Evolutionary conservation across 1,139 yeast species (phyloP).

Genomic region (Scheffersomyces quercinus): DNA sequence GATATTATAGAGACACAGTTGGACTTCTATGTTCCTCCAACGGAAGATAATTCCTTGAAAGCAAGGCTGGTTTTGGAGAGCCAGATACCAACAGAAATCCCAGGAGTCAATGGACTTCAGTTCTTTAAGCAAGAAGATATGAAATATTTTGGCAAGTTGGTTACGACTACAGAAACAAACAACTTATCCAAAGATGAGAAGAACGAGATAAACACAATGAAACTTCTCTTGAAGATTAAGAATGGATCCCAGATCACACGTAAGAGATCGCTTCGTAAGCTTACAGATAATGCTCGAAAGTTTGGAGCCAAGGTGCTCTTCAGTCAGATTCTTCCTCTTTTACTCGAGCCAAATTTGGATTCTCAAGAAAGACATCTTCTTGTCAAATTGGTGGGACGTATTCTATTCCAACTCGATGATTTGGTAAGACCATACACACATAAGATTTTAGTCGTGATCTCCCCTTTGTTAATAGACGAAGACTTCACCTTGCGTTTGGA

Average conservation of each 20-base stretch:
- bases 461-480: conserved; percentile 81
- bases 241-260: conserved; percentile 73
- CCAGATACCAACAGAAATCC: conserved; percentile 53
- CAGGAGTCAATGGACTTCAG: conserved; percentile 59
- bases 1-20: conserved; percentile 32
- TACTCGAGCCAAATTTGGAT: conserved; percentile 71
- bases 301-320: conserved; percentile 75
- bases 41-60: conserved; percentile 14
- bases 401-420: conserved; percentile 65
- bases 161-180: conserved; percentile 34
- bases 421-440: conserved; percentile 72
- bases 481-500: conserved; percentile 72
- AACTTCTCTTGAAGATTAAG: conserved; percentile 65
- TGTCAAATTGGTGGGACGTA: conserved; percentile 72
- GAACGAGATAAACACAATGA: conserved; percentile 63
- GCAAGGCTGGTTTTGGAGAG: conserved; percentile 19
- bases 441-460: conserved; percentile 68
- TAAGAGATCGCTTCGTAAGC: conserved; percentile 66
- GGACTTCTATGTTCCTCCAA: conserved; percentile 28
- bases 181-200: conserved; percentile 50
- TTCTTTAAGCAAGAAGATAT: conserved; percentile 72
- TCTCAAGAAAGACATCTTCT: conserved; percentile 84
- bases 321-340: conserved; percentile 67
- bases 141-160: conserved; percentile 67
- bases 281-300: conserved; percentile 62